A percentile compares a stretch with the other conserved stretches of the same genome.
phyloP scores from a whole-genome alignment of 2,329 filamentous ascomycete genomes.

The Epichloe brachyelytri region DNA sequence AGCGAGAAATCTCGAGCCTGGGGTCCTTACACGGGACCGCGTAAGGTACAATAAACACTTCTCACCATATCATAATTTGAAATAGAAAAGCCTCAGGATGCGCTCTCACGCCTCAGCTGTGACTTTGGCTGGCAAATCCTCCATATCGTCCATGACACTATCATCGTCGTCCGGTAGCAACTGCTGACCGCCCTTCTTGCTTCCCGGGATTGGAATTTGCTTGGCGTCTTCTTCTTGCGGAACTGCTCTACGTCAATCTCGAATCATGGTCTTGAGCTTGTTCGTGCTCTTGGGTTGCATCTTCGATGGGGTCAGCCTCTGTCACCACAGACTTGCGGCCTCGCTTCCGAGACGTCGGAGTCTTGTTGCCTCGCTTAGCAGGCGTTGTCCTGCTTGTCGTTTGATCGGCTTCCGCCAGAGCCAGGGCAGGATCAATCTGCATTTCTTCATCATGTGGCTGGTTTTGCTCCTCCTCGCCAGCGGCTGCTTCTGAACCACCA shows the following conservation, averaged over 20 bases:
- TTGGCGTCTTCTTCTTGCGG: slow-evolving; percentile 17
- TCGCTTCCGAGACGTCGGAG: slow-evolving; percentile 11
- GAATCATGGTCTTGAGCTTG: slow-evolving; percentile 11
- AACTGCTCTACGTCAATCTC: slow-evolving; percentile 14
- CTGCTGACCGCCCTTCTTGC: slow-evolving; percentile 5
- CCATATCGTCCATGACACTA: slow-evolving; percentile 31
- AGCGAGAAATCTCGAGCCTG: no score
- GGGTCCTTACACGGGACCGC: neutral
- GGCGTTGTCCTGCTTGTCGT: slow-evolving; percentile 15
- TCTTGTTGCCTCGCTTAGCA: slow-evolving; percentile 14
- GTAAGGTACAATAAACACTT: neutral
- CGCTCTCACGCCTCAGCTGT: neutral
- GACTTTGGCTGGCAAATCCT: slow-evolving; percentile 24
- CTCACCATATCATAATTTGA: no score
- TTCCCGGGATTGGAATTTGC: slow-evolving; percentile 14
- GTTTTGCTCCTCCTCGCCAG: neutral
- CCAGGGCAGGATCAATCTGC: slow-evolving; percentile 20
- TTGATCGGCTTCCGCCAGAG: slow-evolving; percentile 9
- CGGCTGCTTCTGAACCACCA: slow-evolving; percentile 7
- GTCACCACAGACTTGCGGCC: slow-evolving; percentile 12
- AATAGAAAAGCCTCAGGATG: neutral
- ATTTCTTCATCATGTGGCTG: slow-evolving; percentile 15
- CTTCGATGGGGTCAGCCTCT: slow-evolving; percentile 20
- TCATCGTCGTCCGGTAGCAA: slow-evolving; percentile 13
- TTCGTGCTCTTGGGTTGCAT: slow-evolving; percentile 9